Base-by-base conservation (phyloP, 352 stramenopile genomes). In the Hyaloperonospora brassicae region DNA sequence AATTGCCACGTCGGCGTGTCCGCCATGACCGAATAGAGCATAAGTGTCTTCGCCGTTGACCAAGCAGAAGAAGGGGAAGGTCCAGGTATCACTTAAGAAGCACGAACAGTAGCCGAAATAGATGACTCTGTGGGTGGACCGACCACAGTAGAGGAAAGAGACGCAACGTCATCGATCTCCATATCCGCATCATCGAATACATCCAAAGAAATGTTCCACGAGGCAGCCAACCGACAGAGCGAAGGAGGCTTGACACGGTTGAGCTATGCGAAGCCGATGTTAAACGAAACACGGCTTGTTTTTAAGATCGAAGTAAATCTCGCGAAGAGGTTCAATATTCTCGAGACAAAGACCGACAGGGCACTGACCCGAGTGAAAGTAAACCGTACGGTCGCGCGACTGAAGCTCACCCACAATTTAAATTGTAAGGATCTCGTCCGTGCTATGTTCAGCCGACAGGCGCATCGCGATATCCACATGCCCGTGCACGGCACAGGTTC, bases 201-300 rank as follows among this genome's bases (percentile, higher is more conserved):
- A 17, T 35, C 23, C 2, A 13, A 10, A 17, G 23, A 10, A 35
- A 11, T 13, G 10, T 1, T 0, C 17, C 8, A 7, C 11, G 42
- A 24, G 8, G 23, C 5, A 36, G 42, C 11, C 10, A 23, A 2
- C 35, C 4, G 25, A 2, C 10, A 11, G 10, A 48, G 23, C 2
- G 42, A 48, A 2, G 42, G 42, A 17, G 23, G 23, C 22, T 14
- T 48, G 11, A 48, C 42, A 8, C 42, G 8, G n/a, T 48, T 48
- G 7, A 35, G n/a, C 8, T n/a, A n/a, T 11, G n/a, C 42, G 23
- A 34, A 48, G 42, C 2, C 42, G 42, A 48, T 48, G 42, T 30
- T 35, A 23, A 5, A 35, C 42, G 31, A 48, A 48, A 5, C 42
- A 48, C 11, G 42, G 42, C 23, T 48, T 48, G 8, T 48, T 23